These are phyloP conservation scores for button mushroom (Agaricus bisporus) DNA, from an alignment of 768 basidiomycete species.

Conservation along the genomic window DNA sequence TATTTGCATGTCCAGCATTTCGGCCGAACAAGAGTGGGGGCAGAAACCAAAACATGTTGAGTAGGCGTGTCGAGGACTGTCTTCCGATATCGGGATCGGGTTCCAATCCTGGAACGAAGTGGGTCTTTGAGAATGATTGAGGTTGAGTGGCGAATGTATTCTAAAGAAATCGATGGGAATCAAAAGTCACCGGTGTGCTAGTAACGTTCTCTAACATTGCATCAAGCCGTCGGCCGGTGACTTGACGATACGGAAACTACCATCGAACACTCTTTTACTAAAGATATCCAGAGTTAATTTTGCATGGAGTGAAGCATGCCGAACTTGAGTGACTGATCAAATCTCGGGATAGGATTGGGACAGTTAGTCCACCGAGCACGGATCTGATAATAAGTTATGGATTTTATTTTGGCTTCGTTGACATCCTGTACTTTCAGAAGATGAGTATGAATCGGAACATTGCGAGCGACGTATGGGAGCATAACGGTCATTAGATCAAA, in stretches of 20 bases:
- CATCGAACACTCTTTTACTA: neutral
- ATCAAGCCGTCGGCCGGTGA: neutral
- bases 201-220: neutral
- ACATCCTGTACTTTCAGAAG: neutral
- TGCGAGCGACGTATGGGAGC: conserved; percentile 6
- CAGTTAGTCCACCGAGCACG: neutral
- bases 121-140: no score
- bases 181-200: no score
- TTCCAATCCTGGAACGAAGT: no score
- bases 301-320: neutral
- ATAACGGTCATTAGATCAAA: neutral
- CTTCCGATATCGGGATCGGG: no score
- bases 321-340: no score
- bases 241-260: neutral
- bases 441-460: conserved; percentile 3
- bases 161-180: no score
- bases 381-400: conserved; percentile 1
- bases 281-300: neutral
- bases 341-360: no score
- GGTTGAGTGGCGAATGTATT: no score
- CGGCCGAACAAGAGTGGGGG: no score
- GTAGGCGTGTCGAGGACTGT: neutral
- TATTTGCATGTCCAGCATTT: neutral
- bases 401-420: neutral
- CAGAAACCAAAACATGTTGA: no score